Base-by-base conservation (phyloP, 2,329 filamentous ascomycete species). In the Fusarium musae region DNA sequence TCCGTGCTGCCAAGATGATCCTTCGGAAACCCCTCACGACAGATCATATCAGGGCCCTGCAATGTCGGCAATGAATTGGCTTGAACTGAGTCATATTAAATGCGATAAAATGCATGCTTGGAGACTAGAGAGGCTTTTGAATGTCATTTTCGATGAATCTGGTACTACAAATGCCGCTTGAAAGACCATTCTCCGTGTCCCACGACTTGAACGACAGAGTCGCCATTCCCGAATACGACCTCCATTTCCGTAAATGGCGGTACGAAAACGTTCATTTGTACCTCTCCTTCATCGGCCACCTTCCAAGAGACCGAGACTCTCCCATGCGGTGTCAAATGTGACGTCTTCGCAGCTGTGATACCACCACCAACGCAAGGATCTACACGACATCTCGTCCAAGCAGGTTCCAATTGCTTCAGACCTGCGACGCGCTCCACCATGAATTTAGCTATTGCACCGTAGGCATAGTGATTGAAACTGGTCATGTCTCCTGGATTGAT, bases 11-110 rank as follows among this genome's bases (percentile, higher is more conserved):
- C 54, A 50, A 58, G 40, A 21, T n/a, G 23, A 49, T 58, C 32
- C 42, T 58, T 50, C 17, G 6, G n/a, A n/a, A 58, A 49, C 32
- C 54, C 40, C 54, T 36, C 40, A 58, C 16, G 21, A 32, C 13
- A n/a, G 19, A n/a, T 28, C 19, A n/a, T 16, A 16, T 53, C 9
- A 11, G 34, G 13, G 0, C 12, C 0, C 4, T 43, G 21, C 26
- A 26, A 30, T 43, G 26, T 43, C 26, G 26, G 52, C 21, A 23
- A 0, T 15, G 0, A 10, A 23, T 19, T n/a, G 23, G 7, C 7
- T 5, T 0, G 2, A 17, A 39, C 1, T 17, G 9, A n/a, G 34
- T 12, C 23, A 17, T 13, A 26, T 23, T 8, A 7, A 19, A 0
- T 8, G 5, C 23, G 23, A 23, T 23, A 23, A 23, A 23, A 23